These are phyloP conservation scores for Thyridium curvatum DNA, from an alignment of 2,329 filamentous ascomycete genomes.

Conservation along the genomic window DNA sequence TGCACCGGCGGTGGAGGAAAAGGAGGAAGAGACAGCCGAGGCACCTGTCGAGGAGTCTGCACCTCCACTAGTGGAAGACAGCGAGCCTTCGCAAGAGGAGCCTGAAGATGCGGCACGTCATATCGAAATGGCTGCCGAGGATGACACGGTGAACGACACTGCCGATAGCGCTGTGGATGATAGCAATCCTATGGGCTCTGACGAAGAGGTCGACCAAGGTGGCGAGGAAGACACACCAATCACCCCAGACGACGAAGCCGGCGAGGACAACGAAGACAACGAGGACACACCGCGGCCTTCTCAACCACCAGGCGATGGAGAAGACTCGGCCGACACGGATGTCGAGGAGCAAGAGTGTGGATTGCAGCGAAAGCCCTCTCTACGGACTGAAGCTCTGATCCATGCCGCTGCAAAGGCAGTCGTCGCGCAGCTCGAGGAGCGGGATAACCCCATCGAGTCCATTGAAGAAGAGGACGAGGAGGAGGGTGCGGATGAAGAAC, in stretches of 20 bases:
- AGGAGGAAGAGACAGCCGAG: not conserved
- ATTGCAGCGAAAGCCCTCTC: constrained; percentile 29
- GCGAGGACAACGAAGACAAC: constrained; percentile 2
- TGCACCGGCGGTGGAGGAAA: not conserved
- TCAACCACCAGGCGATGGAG: constrained; percentile 2
- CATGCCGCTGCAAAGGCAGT: constrained; percentile 46
- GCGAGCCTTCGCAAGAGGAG: not conserved
- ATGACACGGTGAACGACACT: not conserved
- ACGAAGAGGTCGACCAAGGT: too few species aligned
- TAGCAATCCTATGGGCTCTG: not conserved
- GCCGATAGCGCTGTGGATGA: not conserved
- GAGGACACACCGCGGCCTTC: constrained; percentile 3
- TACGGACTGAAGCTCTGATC: constrained; percentile 44
- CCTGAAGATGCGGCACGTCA: not conserved
- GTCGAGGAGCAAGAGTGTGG: constrained; percentile 10
- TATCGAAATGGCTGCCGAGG: not conserved
- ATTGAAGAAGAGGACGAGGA: constrained; percentile 8
- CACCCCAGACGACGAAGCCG: too few species aligned
- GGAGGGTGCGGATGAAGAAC: constrained; percentile 6
- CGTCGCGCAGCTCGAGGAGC: constrained; percentile 37
- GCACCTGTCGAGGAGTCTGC: not conserved
- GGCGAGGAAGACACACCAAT: too few species aligned
- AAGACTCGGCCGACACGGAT: constrained; percentile 3
- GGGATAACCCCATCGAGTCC: constrained; percentile 16
- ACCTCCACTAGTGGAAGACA: not conserved